These are phyloP conservation scores for Aspergillus eucalypticola DNA, from an alignment of 2,329 filamentous ascomycete genomes.

Conservation along the genomic window DNA sequence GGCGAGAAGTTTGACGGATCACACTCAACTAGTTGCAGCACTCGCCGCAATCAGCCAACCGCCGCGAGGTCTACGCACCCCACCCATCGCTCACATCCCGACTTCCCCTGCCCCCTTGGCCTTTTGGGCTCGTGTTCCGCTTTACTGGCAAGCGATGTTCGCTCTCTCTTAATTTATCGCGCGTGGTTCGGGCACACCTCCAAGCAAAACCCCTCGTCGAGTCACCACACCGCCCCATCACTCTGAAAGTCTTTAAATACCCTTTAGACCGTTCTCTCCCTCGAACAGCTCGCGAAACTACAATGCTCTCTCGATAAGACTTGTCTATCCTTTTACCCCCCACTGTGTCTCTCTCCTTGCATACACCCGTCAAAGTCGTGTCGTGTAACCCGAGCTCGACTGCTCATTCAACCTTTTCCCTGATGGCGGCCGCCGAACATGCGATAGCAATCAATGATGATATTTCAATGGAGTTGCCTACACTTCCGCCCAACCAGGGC, in stretches of 20 bases:
- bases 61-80: slow-evolving; percentile 12
- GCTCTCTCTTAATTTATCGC: slow-evolving; percentile 17
- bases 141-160: slow-evolving; percentile 22
- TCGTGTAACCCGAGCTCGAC: background rate
- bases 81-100: slow-evolving; percentile 15
- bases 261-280: background rate
- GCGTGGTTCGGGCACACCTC: slow-evolving; percentile 20
- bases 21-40: slow-evolving; percentile 15
- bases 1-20: slow-evolving; percentile 17
- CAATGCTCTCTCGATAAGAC: slow-evolving; percentile 32
- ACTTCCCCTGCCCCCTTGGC: slow-evolving; percentile 15
- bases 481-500: slow-evolving; percentile 49
- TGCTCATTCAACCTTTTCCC: slow-evolving; percentile 17
- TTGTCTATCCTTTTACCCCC: background rate
- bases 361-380: background rate
- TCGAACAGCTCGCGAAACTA: slow-evolving; percentile 18
- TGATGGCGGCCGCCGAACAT: slow-evolving; percentile 43
- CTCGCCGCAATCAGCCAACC: slow-evolving; percentile 15
- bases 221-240: slow-evolving; percentile 23
- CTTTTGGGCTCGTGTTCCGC: slow-evolving; percentile 14
- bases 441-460: slow-evolving; percentile 41
- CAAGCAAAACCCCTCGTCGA: slow-evolving; percentile 22
- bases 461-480: slow-evolving; percentile 42
- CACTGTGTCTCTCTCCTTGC: slow-evolving; percentile 5
- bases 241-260: slow-evolving; percentile 16